Conservation (phyloP, 305 asterid species). For the Fraxinus paxiana region DNA sequence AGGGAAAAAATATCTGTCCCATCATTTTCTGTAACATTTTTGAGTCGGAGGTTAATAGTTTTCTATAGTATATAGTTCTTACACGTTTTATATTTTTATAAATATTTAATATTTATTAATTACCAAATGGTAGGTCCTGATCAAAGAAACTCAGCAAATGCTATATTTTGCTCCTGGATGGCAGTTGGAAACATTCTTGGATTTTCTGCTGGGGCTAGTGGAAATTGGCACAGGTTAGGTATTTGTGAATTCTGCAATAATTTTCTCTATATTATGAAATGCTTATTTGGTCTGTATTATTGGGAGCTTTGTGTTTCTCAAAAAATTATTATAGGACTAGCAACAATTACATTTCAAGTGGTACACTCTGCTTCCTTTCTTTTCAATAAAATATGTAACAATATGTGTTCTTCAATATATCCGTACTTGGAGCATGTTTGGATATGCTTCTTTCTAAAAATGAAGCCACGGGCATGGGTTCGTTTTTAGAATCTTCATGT, state of each 20-base stretch:
- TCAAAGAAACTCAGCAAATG: constrained; percentile 92
- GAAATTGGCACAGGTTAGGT: constrained; percentile 87
- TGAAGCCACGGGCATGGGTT: not conserved
- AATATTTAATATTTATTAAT: constrained; percentile 11
- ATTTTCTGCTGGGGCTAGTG: constrained; percentile 97
- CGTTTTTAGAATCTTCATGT: not conserved
- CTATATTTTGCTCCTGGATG: constrained; percentile 97
- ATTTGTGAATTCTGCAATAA: constrained; percentile 14
- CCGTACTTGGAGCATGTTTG: not conserved
- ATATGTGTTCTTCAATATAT: not conserved
- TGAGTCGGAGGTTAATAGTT: constrained; percentile 1
- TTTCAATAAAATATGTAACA: not conserved
- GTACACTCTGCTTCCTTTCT: not conserved
- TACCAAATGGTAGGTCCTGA: constrained; percentile 68
- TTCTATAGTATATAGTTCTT: not conserved
- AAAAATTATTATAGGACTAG: not conserved
- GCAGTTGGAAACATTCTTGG: constrained; percentile 98
- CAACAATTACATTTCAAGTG: not conserved
- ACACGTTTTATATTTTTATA: constrained; percentile 12
- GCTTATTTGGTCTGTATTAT: constrained; percentile 2
- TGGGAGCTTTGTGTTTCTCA: not conserved
- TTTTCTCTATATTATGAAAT: constrained; percentile 18
- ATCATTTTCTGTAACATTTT: not conserved
- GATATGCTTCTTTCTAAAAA: not conserved
- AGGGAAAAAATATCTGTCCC: not conserved